These are phyloP conservation scores for Oidiodendron maius DNA, from an alignment of 495 filamentous ascomycete species.

Conservation along the genomic window DNA sequence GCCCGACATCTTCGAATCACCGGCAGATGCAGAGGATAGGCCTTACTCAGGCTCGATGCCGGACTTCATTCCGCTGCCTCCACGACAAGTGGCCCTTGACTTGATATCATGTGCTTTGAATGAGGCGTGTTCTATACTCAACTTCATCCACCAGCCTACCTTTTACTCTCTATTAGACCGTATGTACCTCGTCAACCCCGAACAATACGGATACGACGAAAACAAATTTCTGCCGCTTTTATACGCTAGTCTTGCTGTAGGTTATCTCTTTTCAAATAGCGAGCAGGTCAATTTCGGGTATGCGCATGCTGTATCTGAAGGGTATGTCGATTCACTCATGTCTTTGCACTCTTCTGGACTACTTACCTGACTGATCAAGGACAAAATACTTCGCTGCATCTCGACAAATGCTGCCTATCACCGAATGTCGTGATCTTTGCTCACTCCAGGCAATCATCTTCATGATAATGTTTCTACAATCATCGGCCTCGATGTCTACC, in stretches of 20 bases:
- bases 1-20: constrained; percentile 47
- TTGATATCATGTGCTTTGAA: constrained; percentile 59
- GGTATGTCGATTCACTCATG: constrained; percentile 39
- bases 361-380: constrained; percentile 28
- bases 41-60: constrained; percentile 30
- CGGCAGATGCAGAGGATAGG: constrained; percentile 33
- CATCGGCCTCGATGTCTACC: constrained; percentile 66
- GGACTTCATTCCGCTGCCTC: constrained; percentile 48
- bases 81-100: constrained; percentile 45
- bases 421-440: constrained; percentile 62
- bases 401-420: constrained; percentile 64
- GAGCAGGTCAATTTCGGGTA: constrained; percentile 37
- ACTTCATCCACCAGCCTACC: constrained; percentile 63
- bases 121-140: constrained; percentile 60
- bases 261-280: constrained; percentile 52
- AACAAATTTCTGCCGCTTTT: constrained; percentile 63
- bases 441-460: constrained; percentile 66
- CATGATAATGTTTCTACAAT: constrained; percentile 72
- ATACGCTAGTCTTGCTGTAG: constrained; percentile 62
- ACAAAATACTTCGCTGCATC: constrained; percentile 65
- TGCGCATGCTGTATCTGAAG: constrained; percentile 66
- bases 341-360: constrained; percentile 2
- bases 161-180: constrained; percentile 59
- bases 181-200: constrained; percentile 53
- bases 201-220: constrained; percentile 58